These are phyloP conservation scores for Plenodomus tracheiphilus DNA, from an alignment of 2,329 filamentous ascomycete genomes.

Conservation along the genomic window DNA sequence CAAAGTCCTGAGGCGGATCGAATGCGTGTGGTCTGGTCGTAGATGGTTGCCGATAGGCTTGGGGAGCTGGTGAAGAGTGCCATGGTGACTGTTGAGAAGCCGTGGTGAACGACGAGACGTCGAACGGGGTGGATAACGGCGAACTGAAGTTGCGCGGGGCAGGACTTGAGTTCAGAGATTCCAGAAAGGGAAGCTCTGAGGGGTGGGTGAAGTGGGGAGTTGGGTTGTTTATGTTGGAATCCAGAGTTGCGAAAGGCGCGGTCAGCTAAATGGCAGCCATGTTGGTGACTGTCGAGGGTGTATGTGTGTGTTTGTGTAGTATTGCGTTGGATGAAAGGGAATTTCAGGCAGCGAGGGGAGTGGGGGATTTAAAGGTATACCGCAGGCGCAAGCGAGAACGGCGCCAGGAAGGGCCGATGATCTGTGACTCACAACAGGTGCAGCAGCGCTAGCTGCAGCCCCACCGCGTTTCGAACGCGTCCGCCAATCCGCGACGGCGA, in stretches of 20 bases:
- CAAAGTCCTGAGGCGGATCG: constrained; percentile 68
- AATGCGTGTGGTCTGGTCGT: constrained; percentile 48
- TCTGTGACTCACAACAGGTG: constrained; percentile 24
- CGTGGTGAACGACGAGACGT: constrained; percentile 79
- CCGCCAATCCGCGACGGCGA: constrained; percentile 10
- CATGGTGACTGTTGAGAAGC: constrained; percentile 75
- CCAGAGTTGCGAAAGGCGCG: constrained; percentile 37
- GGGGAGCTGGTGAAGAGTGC: constrained; percentile 68
- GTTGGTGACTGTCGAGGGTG: constrained; percentile 39
- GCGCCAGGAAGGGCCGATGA: constrained; percentile 12
- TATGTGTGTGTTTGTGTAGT: constrained; percentile 23
- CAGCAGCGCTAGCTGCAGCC: constrained; percentile 13
- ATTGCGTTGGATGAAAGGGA: constrained; percentile 24
- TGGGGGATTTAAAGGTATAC: constrained; percentile 29
- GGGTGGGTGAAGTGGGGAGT: constrained; percentile 32
- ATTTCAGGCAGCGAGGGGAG: constrained; percentile 37
- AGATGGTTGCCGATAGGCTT: constrained; percentile 56
- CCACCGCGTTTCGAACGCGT: neutral
- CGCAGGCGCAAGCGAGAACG: constrained; percentile 22
- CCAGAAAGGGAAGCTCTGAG: constrained; percentile 47
- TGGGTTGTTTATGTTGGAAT: constrained; percentile 24
- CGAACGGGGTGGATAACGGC: constrained; percentile 62
- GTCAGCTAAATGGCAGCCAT: constrained; percentile 47
- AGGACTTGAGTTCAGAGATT: constrained; percentile 67
- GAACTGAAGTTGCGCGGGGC: constrained; percentile 63